These are phyloP conservation scores for Mucor velutinosus DNA, from an alignment of 371 early-diverging fungal species.

Conservation along the genomic window DNA sequence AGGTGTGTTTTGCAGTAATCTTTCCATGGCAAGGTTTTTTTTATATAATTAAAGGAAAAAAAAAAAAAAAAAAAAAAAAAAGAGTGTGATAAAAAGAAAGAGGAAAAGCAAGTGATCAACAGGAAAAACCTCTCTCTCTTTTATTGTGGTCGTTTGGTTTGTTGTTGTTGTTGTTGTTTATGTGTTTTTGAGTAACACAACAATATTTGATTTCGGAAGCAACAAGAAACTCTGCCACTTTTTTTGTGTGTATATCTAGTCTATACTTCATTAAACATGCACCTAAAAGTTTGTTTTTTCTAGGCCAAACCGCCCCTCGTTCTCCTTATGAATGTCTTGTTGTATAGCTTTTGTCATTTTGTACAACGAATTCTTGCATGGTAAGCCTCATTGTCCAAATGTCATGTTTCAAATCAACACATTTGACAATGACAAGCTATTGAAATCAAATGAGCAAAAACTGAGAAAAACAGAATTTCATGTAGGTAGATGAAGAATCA, in stretches of 20 bases:
- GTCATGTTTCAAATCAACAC: background rate
- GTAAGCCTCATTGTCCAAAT: background rate
- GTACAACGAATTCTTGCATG: background rate
- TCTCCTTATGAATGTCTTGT: background rate
- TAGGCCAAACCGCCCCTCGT: background rate
- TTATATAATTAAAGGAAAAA: background rate
- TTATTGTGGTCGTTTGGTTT: background rate
- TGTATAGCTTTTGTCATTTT: conserved; percentile 2
- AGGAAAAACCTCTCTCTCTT: background rate
- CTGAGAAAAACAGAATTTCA: background rate
- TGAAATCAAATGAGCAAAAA: background rate
- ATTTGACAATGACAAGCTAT: background rate
- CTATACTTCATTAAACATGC: background rate
- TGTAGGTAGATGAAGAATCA: background rate
- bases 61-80: background rate
- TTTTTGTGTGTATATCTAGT: background rate
- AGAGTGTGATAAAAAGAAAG: conserved; percentile 1
- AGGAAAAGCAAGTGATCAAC: background rate
- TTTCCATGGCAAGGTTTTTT: background rate
- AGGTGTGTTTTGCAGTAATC: conserved; percentile 17
- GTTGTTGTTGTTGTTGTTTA: background rate
- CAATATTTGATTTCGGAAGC: conserved; percentile 9
- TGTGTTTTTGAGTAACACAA: conserved; percentile 2
- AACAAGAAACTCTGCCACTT: conserved; percentile 1
- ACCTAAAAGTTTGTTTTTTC: conserved; percentile 3